Conservation (phyloP, 2,329 filamentous ascomycete species). For the Didymella glomerata region DNA sequence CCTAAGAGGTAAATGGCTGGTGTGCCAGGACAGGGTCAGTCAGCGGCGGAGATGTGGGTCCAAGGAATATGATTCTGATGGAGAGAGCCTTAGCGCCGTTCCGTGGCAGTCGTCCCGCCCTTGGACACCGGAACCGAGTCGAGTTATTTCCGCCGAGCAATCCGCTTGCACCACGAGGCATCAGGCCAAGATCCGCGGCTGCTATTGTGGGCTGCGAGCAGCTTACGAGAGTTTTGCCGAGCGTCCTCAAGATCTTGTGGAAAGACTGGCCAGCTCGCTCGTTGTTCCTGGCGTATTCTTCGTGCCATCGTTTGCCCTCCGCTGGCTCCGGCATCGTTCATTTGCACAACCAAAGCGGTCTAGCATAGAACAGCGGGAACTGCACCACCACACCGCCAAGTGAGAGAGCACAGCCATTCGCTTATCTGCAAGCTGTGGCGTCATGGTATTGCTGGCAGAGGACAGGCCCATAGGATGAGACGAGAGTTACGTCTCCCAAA, state of each 20-base stretch:
- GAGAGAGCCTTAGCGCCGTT: conserved; percentile 42
- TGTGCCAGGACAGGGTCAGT: conserved; percentile 36
- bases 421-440: conserved; percentile 46
- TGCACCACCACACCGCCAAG: conserved; percentile 44
- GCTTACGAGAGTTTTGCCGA: conserved; percentile 6
- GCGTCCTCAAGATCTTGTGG: conserved; percentile 1
- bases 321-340: conserved; percentile 26
- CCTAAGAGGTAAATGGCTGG: conserved; percentile 43
- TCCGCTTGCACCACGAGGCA: conserved; percentile 32
- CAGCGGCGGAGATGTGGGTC: conserved; percentile 43
- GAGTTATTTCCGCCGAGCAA: conserved; percentile 41
- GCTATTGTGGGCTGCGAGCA: conserved; percentile 8
- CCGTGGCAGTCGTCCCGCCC: conserved; percentile 36
- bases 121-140: conserved; percentile 35
- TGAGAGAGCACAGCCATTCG: conserved; percentile 39
- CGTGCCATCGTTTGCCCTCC: conserved; percentile 18
- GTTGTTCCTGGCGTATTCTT: conserved; percentile 6
- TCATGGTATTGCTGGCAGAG: conserved; percentile 30
- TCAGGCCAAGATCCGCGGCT: conserved; percentile 17
- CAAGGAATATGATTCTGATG: conserved; percentile 42
- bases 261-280: neutral
- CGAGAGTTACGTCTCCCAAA: conserved; percentile 23
- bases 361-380: conserved; percentile 32
- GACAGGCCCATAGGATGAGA: conserved; percentile 20
- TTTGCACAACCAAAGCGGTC: conserved; percentile 22